Evolutionary conservation across 164 flowering plant species (phyloP).

Genomic region (Buxus sempervirens): DNA sequence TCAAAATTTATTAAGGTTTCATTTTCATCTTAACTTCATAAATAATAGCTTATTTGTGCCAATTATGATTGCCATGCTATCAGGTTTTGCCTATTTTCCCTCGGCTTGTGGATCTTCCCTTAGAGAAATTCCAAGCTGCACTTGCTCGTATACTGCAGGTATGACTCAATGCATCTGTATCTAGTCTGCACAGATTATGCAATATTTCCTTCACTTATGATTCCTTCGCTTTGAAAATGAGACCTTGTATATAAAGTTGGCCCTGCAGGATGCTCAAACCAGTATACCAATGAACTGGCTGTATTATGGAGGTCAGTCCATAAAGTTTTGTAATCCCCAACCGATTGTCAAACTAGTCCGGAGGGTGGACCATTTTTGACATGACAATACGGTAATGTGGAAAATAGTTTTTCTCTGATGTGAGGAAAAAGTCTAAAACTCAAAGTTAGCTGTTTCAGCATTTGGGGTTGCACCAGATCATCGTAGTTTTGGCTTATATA

Average conservation of each 20-base stretch:
- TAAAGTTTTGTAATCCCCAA: too few relatives aligned
- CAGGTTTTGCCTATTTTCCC: conserved; percentile 98
- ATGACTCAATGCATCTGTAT: neutral
- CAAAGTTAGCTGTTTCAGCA: too few relatives aligned
- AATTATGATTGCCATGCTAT: neutral
- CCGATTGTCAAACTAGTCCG: too few relatives aligned
- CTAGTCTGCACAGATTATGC: neutral
- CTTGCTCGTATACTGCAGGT: conserved; percentile 96
- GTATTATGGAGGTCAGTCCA: too few relatives aligned
- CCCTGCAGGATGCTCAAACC: too few relatives aligned
- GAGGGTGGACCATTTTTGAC: too few relatives aligned
- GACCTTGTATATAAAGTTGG: neutral
- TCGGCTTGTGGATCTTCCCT: conserved; percentile 86
- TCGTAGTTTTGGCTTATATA: too few relatives aligned
- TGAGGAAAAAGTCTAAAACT: too few relatives aligned
- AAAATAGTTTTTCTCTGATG: too few relatives aligned
- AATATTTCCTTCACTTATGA: neutral
- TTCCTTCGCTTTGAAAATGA: neutral
- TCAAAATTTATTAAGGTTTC: neutral
- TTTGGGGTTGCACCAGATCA: too few relatives aligned
- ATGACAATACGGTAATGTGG: too few relatives aligned
- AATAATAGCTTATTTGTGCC: neutral
- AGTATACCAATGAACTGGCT: too few relatives aligned
- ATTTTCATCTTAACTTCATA: neutral
- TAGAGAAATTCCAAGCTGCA: conserved; percentile 84